phyloP scores from a whole-genome alignment of 768 basidiomycete genomes.

The Mycena indigotica region DNA sequence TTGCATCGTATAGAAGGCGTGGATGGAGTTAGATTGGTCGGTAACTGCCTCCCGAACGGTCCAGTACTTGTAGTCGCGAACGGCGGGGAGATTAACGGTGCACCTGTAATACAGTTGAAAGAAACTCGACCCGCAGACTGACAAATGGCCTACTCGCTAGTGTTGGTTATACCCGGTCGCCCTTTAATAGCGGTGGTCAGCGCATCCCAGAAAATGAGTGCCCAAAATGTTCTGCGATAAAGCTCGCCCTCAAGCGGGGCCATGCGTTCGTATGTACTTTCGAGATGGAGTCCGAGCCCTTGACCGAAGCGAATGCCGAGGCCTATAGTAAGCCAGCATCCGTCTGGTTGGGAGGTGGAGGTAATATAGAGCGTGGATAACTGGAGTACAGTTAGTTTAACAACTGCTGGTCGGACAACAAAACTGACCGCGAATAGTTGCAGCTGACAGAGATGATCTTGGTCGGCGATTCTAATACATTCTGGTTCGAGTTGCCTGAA shows the following conservation, averaged over 20 bases:
- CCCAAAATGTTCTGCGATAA: slow-evolving; percentile 22
- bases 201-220: neutral
- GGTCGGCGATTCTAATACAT: slow-evolving; percentile 53
- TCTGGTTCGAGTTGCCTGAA: slow-evolving; percentile 62
- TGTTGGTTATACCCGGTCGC: neutral
- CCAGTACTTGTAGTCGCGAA: slow-evolving; percentile 14
- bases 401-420: neutral
- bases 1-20: slow-evolving; percentile 1
- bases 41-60: neutral
- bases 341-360: neutral
- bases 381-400: neutral
- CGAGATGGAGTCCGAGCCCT: neutral
- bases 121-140: neutral
- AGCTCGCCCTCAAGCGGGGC: neutral
- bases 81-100: neutral
- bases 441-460: slow-evolving; percentile 64
- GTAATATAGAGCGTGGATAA: neutral
- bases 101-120: neutral
- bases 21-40: neutral
- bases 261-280: neutral
- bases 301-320: neutral
- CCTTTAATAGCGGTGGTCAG: slow-evolving; percentile 2
- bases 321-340: neutral
- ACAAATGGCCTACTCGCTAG: neutral
- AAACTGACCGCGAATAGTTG: slow-evolving; percentile 45